These are phyloP conservation scores for Epipyxis sp. DNA, from an alignment of 108 stramenopile genomes.

Conservation along the genomic window DNA sequence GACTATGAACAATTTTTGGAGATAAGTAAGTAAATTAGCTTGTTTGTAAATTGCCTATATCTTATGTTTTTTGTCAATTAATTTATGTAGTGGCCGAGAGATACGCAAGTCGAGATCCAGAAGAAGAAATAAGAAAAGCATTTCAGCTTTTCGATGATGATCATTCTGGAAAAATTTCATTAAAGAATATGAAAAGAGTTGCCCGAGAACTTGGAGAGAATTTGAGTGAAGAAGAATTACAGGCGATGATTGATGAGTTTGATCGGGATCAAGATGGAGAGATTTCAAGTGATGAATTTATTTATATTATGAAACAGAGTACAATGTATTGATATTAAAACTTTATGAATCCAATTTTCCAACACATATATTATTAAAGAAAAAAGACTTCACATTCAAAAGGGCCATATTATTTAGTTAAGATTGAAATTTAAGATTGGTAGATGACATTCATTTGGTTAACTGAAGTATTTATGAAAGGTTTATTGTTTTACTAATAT, in stretches of 20 bases:
- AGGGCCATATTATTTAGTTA: too few relatives aligned
- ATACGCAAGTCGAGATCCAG: constrained; percentile 55
- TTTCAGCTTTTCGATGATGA: constrained; percentile 62
- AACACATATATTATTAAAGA: too few relatives aligned
- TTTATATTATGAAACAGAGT: constrained; percentile 78
- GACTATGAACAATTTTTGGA: constrained; percentile 50
- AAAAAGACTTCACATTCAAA: too few relatives aligned
- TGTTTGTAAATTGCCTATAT: not conserved
- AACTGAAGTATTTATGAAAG: too few relatives aligned
- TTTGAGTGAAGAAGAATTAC: constrained; percentile 55
- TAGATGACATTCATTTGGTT: too few relatives aligned
- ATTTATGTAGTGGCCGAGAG: constrained; percentile 35
- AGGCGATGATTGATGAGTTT: constrained; percentile 50
- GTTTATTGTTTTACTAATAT: too few relatives aligned
- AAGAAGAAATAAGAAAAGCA: constrained; percentile 63
- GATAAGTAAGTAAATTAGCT: constrained; percentile 37
- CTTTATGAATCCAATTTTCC: too few relatives aligned
- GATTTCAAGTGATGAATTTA: constrained; percentile 73
- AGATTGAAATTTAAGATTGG: too few relatives aligned
- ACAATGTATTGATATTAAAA: constrained; percentile 37
- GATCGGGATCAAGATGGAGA: constrained; percentile 65
- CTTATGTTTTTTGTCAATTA: not conserved
- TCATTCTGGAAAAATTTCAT: constrained; percentile 47
- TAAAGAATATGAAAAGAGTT: constrained; percentile 54
- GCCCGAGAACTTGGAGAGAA: constrained; percentile 63